phyloP scores from a whole-genome alignment of 1,284 basidiomycete genomes.

The Lentinula novae-zelandiae region DNA sequence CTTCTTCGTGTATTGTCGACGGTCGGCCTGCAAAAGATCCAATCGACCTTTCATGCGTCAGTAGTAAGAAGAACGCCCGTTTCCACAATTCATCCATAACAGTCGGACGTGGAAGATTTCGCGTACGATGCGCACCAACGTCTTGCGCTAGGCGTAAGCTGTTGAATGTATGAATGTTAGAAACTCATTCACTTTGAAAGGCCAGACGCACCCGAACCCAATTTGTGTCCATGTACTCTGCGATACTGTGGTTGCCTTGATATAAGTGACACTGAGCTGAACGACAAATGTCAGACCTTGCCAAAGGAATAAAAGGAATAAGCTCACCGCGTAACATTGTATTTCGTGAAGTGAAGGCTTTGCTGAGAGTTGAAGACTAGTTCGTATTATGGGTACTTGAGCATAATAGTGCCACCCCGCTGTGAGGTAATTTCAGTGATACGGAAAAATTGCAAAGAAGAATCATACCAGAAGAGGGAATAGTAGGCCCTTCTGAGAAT shows the following conservation, averaged over 20 bases:
- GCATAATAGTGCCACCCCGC: constrained; percentile 76
- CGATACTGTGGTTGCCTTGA: constrained; percentile 32
- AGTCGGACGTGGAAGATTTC: constrained; percentile 28
- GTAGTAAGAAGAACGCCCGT: constrained; percentile 62
- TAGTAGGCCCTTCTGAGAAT: constrained; percentile 42
- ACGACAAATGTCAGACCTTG: background rate
- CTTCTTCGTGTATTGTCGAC: constrained; percentile 62
- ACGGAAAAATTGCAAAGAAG: no score
- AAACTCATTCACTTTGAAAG: background rate
- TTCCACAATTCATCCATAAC: constrained; percentile 64
- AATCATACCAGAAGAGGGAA: constrained; percentile 39
- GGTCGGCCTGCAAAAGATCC: constrained; percentile 64
- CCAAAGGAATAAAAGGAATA: constrained; percentile 15
- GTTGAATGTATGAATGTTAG: background rate
- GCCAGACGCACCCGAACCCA: constrained; percentile 38
- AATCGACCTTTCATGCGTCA: constrained; percentile 45
- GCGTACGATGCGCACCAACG: constrained; percentile 47
- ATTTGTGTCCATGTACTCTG: constrained; percentile 58
- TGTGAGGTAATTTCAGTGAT: background rate
- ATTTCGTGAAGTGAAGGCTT: constrained; percentile 66
- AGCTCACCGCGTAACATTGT: constrained; percentile 52
- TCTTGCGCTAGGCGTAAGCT: constrained; percentile 27
- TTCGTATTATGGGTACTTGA: constrained; percentile 57
- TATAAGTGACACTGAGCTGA: constrained; percentile 33
- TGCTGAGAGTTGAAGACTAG: constrained; percentile 42